These are phyloP conservation scores for Papiliotrema terrestris DNA, from an alignment of 1,284 basidiomycete genomes.

Conservation along the genomic window DNA sequence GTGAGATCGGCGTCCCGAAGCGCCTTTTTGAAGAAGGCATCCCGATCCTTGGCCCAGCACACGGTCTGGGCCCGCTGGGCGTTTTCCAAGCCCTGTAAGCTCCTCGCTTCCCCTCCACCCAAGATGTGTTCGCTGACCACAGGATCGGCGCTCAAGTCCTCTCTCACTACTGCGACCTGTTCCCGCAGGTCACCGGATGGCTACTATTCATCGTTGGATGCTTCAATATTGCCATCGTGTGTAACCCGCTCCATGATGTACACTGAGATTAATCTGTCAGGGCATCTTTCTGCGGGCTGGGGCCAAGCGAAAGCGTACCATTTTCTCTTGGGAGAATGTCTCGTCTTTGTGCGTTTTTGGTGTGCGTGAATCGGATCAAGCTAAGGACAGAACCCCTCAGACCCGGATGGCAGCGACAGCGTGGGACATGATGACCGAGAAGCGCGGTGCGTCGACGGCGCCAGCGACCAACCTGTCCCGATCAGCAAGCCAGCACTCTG, in stretches of 20 bases:
- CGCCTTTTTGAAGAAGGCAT: slow-evolving; percentile 72
- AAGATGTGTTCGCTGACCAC: not conserved
- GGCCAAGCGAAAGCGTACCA: slow-evolving; percentile 36
- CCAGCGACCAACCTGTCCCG: slow-evolving; percentile 6
- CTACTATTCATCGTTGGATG: slow-evolving; percentile 80
- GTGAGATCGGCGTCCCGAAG: slow-evolving; percentile 70
- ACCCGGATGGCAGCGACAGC: slow-evolving; percentile 40
- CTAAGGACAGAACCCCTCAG: slow-evolving; percentile 36
- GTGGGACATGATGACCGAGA: slow-evolving; percentile 40
- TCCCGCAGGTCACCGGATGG: slow-evolving; percentile 78
- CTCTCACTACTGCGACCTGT: slow-evolving; percentile 71
- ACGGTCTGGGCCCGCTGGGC: slow-evolving; percentile 76
- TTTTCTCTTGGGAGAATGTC: slow-evolving; percentile 48
- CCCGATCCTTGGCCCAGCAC: slow-evolving; percentile 76
- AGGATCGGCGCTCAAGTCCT: slow-evolving; percentile 71
- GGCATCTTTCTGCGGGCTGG: slow-evolving; percentile 42
- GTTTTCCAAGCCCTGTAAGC: slow-evolving; percentile 73
- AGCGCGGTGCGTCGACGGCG: slow-evolving; percentile 11
- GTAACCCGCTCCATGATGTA: slow-evolving; percentile 2
- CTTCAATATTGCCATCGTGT: slow-evolving; percentile 69
- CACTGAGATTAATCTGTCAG: slow-evolving; percentile 8
- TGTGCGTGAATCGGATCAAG: no score
- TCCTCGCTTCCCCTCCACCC: not conserved
- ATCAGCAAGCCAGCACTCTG: slow-evolving; percentile 16
- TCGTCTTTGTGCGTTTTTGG: slow-evolving; percentile 34